A percentile compares a stretch with the other conserved stretches of the same genome.
Evolutionary conservation across 768 basidiomycete genomes (phyloP).

Genomic region (Candolleomyces eurysporus): DNA sequence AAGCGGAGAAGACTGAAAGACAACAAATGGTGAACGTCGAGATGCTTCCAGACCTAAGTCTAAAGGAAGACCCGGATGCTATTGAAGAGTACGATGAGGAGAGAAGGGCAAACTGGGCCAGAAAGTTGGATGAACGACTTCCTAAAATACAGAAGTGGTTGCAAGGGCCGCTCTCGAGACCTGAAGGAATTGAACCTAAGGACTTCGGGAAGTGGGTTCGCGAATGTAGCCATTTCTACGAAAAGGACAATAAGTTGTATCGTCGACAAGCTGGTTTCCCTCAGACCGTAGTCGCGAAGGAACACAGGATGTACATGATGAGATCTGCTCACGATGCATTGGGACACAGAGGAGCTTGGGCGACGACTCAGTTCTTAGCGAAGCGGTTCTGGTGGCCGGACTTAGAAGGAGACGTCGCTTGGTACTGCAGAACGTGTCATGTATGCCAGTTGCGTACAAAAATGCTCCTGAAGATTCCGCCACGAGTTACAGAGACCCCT

Average conservation of each 20-base stretch:
- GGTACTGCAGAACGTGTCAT: slow-evolving; percentile 24
- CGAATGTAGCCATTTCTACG: slow-evolving; percentile 15
- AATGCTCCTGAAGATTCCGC: slow-evolving; percentile 14
- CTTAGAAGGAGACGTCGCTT: slow-evolving; percentile 19
- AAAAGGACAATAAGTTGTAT: slow-evolving; percentile 16
- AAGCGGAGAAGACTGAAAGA: too few species aligned
- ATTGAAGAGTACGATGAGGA: background rate
- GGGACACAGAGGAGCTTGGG: slow-evolving; percentile 23
- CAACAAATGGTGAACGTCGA: background rate
- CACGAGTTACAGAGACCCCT: slow-evolving; percentile 15
- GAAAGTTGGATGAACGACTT: background rate
- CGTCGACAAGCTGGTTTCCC: slow-evolving; percentile 9
- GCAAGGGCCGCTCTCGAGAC: background rate
- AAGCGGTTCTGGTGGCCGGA: slow-evolving; percentile 30
- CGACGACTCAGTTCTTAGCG: slow-evolving; percentile 13
- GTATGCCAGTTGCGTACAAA: slow-evolving; percentile 21
- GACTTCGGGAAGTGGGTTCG: slow-evolving; percentile 2
- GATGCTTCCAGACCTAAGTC: background rate
- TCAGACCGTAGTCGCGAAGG: slow-evolving; percentile 16
- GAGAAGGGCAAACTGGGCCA: background rate
- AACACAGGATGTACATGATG: slow-evolving; percentile 19
- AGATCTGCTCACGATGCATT: slow-evolving; percentile 18
- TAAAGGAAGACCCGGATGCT: slow-evolving; percentile 1
- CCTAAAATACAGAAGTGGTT: background rate
- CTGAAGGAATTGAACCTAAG: background rate